Percentiles rank a stretch among this genome's conserved stretches.
Conservation (phyloP, 352 stramenopile genomes). For the Globisporangium recalcitrans region DNA sequence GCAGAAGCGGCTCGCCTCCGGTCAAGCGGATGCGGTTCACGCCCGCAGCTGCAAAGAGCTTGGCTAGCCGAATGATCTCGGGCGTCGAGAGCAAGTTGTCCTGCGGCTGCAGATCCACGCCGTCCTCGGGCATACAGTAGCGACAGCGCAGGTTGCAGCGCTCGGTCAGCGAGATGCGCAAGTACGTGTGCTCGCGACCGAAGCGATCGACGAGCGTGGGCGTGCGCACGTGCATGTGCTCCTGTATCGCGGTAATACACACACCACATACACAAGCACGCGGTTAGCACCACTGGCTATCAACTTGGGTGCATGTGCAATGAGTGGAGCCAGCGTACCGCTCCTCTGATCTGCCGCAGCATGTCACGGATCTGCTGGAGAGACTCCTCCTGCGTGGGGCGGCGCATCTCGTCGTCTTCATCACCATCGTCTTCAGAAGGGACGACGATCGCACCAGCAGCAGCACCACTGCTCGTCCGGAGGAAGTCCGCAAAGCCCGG, state of each 20-base stretch:
- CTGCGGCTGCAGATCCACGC: conserved; percentile 81
- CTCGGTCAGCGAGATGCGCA: conserved; percentile 95
- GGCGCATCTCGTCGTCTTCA: conserved; percentile 4
- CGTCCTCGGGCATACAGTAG: conserved; percentile 97
- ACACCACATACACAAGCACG: background rate
- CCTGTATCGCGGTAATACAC: background rate
- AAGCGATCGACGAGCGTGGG: conserved; percentile 78
- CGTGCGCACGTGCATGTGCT: conserved; percentile 1
- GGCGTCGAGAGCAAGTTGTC: conserved; percentile 78
- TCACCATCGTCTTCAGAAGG: background rate
- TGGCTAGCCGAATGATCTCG: conserved; percentile 90
- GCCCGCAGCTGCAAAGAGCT: conserved; percentile 85
- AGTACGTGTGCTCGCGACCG: conserved; percentile 90
- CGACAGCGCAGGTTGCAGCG: conserved; percentile 95
- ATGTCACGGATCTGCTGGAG: conserved; percentile 25
- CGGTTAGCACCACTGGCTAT: background rate
- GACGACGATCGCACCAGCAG: background rate
- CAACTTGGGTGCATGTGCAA: too few relatives aligned
- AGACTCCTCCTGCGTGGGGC: conserved; percentile 20
- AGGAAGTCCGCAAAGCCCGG: conserved; percentile 37
- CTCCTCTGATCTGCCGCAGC: conserved; percentile 19
- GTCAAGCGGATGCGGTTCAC: conserved; percentile 94
- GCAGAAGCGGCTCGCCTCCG: conserved; percentile 89
- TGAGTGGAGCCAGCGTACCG: background rate
- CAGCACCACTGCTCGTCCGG: background rate